Conservation (phyloP, 208 protist genomes). For the Crithidia fasciculata region DNA sequence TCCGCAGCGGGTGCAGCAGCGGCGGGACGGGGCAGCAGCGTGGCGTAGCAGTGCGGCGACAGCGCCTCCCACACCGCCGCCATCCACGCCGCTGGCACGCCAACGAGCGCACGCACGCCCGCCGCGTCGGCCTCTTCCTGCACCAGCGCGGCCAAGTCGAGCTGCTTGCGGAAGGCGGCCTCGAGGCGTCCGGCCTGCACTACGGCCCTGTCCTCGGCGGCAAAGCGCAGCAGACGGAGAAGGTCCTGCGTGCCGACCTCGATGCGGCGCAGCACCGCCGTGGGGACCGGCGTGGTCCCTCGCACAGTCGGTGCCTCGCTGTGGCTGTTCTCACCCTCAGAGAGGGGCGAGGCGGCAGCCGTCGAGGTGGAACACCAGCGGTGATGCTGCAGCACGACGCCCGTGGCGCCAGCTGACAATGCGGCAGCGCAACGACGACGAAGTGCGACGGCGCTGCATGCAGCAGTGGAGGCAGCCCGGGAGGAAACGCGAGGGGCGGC, state of each 20-base stretch:
- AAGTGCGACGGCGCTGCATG: too few relatives aligned
- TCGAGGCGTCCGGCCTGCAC: constrained; percentile 11
- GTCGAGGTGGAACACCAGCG: too few relatives aligned
- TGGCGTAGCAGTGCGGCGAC: constrained; percentile 25
- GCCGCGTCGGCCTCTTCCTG: neutral
- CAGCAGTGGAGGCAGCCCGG: too few relatives aligned
- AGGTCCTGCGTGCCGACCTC: constrained; percentile 5
- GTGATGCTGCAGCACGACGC: too few relatives aligned
- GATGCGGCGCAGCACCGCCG: constrained; percentile 15
- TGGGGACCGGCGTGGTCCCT: neutral
- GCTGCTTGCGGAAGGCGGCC: constrained; percentile 12
- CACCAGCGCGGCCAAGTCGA: neutral
- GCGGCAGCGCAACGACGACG: too few relatives aligned
- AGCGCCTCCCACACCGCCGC: constrained; percentile 23
- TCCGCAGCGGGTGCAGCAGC: neutral
- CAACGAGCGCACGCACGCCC: neutral
- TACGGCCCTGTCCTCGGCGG: constrained; percentile 4
- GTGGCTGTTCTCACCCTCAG: neutral
- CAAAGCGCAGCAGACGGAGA: constrained; percentile 23
- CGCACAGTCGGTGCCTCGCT: neutral
- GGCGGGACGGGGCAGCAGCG: neutral
- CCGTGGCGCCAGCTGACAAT: too few relatives aligned
- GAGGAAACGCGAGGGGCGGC: too few relatives aligned
- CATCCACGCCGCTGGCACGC: constrained; percentile 3
- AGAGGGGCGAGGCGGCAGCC: neutral